Evolutionary conservation across 306 rosid genomes (phyloP).

Genomic region (Astragalus glycyphyllos): DNA sequence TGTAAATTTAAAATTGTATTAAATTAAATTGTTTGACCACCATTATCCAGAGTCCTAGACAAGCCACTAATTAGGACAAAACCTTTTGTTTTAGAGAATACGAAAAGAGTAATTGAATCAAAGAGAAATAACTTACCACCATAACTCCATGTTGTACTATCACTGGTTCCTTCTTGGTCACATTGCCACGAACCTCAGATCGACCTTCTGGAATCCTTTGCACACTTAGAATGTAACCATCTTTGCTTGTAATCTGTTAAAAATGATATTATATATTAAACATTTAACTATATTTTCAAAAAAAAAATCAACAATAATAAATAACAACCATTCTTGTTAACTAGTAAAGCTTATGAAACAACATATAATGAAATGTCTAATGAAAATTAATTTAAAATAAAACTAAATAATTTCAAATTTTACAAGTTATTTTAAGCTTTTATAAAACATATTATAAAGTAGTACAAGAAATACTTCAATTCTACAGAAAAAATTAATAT

Average conservation of each 20-base stretch:
- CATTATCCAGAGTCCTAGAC: no score
- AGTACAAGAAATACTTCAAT: no score
- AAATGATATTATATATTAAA: slow-evolving; percentile 5
- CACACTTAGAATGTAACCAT: slow-evolving; percentile 71
- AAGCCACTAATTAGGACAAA: no score
- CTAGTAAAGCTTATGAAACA: background rate
- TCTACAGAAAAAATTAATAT: no score
- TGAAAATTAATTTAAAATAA: background rate
- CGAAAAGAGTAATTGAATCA: no score
- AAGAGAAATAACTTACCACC: slow-evolving; percentile 54
- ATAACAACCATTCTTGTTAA: background rate
- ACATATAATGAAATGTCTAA: background rate
- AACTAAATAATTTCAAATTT: background rate
- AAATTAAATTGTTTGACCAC: no score
- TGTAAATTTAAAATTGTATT: no score
- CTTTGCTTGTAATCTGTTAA: slow-evolving; percentile 70
- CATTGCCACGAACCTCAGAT: background rate
- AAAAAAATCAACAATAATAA: background rate
- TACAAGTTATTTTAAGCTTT: no score
- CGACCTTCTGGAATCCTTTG: slow-evolving; percentile 81
- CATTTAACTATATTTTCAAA: background rate
- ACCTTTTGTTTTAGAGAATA: no score
- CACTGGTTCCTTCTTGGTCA: slow-evolving; percentile 60
- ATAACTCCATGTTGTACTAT: slow-evolving; percentile 79
- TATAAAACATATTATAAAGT: no score